Conservation (phyloP, 2,329 filamentous ascomycete genomes). For the Colletotrichum orchidophilum region DNA sequence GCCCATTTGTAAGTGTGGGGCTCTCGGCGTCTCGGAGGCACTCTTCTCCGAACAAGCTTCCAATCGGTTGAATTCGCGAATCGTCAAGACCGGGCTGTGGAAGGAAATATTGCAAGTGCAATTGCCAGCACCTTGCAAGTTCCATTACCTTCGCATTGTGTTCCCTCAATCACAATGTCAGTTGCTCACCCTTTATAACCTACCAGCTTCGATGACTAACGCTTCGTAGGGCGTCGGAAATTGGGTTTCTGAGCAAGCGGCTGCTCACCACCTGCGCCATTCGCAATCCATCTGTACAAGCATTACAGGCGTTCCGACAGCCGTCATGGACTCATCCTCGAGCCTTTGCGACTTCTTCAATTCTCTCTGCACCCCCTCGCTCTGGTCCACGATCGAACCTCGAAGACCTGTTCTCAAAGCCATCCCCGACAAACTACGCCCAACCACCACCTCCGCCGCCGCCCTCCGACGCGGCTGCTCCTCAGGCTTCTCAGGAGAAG, state of each 20-base stretch:
- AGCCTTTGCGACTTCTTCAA: constrained; percentile 13
- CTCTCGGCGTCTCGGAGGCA: not conserved
- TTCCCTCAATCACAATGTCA: constrained; percentile 11
- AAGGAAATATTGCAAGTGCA: constrained; percentile 12
- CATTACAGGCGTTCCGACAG: constrained; percentile 14
- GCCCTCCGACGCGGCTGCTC: not conserved
- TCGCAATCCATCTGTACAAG: not conserved
- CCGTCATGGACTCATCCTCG: constrained; percentile 13
- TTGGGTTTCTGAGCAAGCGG: constrained; percentile 28
- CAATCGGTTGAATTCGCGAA: not conserved
- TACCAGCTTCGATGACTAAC: not conserved
- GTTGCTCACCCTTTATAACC: not conserved
- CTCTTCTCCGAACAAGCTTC: constrained; percentile 24
- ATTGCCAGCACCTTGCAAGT: not conserved
- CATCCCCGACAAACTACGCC: not conserved
- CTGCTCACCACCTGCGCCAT: constrained; percentile 29
- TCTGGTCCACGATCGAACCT: not conserved
- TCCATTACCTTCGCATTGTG: not conserved
- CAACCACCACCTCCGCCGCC: constrained; percentile 14
- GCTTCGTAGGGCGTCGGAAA: constrained; percentile 28
- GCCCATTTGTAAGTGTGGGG: not conserved
- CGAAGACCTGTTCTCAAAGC: not conserved
- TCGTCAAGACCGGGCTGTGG: not conserved
- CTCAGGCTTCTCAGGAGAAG: not conserved
- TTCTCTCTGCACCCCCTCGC: not conserved